Conservation (phyloP, 2,329 filamentous ascomycete species). For the Blumeria graminis region DNA sequence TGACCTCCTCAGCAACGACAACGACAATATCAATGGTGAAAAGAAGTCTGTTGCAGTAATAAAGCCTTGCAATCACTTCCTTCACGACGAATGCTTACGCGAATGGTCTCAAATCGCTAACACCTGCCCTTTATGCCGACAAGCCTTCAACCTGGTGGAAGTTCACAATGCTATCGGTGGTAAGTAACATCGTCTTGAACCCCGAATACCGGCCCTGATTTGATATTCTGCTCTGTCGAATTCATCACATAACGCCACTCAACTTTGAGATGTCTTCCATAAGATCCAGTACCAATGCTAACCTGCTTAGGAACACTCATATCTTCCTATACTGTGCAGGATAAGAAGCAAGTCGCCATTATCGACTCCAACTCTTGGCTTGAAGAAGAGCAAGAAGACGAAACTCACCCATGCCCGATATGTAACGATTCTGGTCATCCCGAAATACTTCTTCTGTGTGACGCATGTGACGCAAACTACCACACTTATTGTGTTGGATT, state of each 20-base stretch:
- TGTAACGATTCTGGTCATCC: slow-evolving; percentile 65
- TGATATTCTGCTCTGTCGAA: no score
- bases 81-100: slow-evolving; percentile 80
- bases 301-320: slow-evolving; percentile 25
- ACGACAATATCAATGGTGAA: slow-evolving; percentile 1
- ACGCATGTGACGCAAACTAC: slow-evolving; percentile 70
- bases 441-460: slow-evolving; percentile 69
- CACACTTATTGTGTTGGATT: slow-evolving; percentile 83
- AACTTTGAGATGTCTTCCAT: no score
- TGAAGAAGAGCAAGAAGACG: slow-evolving; percentile 52
- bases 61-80: slow-evolving; percentile 64
- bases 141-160: slow-evolving; percentile 72
- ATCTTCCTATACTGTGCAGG: slow-evolving; percentile 41
- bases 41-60: slow-evolving; percentile 26
- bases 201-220: background rate
- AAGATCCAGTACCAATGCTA: no score
- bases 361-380: slow-evolving; percentile 55
- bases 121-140: slow-evolving; percentile 90
- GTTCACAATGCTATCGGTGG: slow-evolving; percentile 60
- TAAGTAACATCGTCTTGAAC: slow-evolving; percentile 21
- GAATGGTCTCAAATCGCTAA: slow-evolving; percentile 95
- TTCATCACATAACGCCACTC: no score
- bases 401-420: slow-evolving; percentile 54
- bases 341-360: slow-evolving; percentile 75
- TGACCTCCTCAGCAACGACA: slow-evolving; percentile 7